Base-by-base conservation (phyloP, 2,329 filamentous ascomycete genomes). In the Sarocladium oryzae region DNA sequence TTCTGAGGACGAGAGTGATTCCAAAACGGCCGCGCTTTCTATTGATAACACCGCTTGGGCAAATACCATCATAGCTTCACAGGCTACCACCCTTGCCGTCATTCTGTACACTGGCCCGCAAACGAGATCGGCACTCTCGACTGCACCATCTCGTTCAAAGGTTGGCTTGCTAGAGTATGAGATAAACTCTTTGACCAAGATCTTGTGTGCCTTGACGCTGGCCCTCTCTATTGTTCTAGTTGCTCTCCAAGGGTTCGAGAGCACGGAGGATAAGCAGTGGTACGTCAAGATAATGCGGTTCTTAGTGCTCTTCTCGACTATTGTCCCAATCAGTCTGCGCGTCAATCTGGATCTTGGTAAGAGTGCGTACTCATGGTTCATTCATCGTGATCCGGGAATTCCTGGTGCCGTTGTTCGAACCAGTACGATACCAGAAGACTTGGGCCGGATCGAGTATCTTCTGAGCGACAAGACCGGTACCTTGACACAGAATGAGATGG, bases 41-140 rank as follows among this genome's bases (percentile, higher is more conserved):
- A 96, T 99, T 56, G 93, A 99, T 68, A 96, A 99, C 63, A 97
- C 93, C 7, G 93, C 95, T 9, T 99, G 95, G 93, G 92, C 92
- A 16, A 99, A 97, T 64, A 99, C 93, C 0, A 88, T 99, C 21
- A 86, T 99, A 54, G 93, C 93, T 1, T 97, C 92, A 1, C 93
- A 91, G 64, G 92, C 88, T 1, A 88, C 82, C 3, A 93, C 93
- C 0, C 76, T 96, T 53, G 92, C 91, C 2, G 89, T 91, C 1
- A 88, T 99, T 49, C 78, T 99, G 55, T 99, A 99, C 66, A 97
- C 93, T 3, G 95, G 93, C 0, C 85, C 89, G 1, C 89, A 99
- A 67, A 99, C 93, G 2, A 83, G 95, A 53, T 95, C 95, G 23
- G 91, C 93, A 5, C 76, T 99, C 30, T 97, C 93, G 0, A 99